phyloP scores from a whole-genome alignment of 176 grass and related monocot genomes.

The Musa itinerans region DNA sequence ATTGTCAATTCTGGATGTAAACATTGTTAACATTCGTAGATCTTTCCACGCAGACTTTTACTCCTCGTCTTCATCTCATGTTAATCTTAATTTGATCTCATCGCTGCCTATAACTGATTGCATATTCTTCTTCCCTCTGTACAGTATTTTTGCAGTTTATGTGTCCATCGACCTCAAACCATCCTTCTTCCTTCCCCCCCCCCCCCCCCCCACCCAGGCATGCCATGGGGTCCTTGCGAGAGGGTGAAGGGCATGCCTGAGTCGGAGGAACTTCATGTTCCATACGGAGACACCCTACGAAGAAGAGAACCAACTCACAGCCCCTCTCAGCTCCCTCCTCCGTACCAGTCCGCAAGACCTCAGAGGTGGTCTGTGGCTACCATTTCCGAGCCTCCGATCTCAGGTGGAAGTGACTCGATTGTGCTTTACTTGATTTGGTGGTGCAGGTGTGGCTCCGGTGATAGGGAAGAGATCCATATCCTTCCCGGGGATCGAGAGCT shows the following conservation, averaged over 20 bases:
- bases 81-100: too few species aligned
- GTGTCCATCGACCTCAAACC: too few species aligned
- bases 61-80: too few species aligned
- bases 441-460: conserved; percentile 61
- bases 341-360: conserved; percentile 55
- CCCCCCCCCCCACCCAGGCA: too few species aligned
- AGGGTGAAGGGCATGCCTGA: too few species aligned
- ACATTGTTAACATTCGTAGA: too few species aligned
- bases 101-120: too few species aligned
- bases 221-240: too few species aligned
- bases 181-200: conserved; percentile 1
- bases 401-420: neutral
- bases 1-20: too few species aligned
- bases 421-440: neutral
- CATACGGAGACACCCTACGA: conserved; percentile 64
- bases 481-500: conserved; percentile 18
- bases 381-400: neutral
- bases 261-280: conserved; percentile 81
- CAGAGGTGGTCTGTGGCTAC: conserved; percentile 25
- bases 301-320: conserved; percentile 33
- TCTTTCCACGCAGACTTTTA: too few species aligned
- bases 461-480: conserved; percentile 73
- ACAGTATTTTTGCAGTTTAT: too few species aligned
- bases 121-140: too few species aligned
- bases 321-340: conserved; percentile 15